phyloP scores from a whole-genome alignment of 1,139 yeast genomes.

The Magnusiomyces clavatus region DNA sequence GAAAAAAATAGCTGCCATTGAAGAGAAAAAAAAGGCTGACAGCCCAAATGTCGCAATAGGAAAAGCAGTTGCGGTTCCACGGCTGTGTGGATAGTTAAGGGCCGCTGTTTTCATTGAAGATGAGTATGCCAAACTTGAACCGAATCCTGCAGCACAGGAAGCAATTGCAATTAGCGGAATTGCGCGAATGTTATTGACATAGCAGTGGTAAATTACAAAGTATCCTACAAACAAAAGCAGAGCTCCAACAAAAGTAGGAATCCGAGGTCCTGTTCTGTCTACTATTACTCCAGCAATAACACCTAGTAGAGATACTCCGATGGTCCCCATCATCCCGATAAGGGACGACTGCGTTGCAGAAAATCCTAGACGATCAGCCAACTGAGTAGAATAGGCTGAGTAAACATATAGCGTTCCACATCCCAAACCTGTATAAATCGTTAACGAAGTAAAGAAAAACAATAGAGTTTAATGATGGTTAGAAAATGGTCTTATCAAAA shows the following conservation, averaged over 20 bases:
- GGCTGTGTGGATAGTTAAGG: conserved; percentile 28
- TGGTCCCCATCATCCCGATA: conserved; percentile 48
- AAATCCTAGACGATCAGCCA: conserved; percentile 44
- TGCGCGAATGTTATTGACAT: conserved; percentile 18
- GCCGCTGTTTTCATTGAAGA: conserved; percentile 32
- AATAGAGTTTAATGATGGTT: not conserved
- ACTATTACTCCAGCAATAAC: conserved; percentile 53
- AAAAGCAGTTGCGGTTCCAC: conserved; percentile 32
- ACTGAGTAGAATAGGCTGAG: conserved; percentile 54
- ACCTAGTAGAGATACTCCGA: conserved; percentile 51
- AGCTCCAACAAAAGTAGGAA: conserved; percentile 35
- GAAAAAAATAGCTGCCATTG: conserved; percentile 23
- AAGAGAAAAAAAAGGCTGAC: conserved; percentile 31
- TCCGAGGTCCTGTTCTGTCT: conserved; percentile 44
- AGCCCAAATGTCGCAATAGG: conserved; percentile 34
- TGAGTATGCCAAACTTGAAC: conserved; percentile 29
- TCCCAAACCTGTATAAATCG: conserved; percentile 29
- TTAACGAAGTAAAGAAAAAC: not conserved
- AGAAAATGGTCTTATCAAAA: not conserved
- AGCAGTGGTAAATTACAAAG: conserved; percentile 21
- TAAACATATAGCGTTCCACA: conserved; percentile 54
- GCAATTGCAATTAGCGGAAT: conserved; percentile 25
- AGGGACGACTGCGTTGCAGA: conserved; percentile 48
- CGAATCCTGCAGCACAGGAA: conserved; percentile 27
- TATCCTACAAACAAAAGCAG: conserved; percentile 24